Base-by-base conservation (phyloP, 306 rosid species). In the Dalbergia cultrata region DNA sequence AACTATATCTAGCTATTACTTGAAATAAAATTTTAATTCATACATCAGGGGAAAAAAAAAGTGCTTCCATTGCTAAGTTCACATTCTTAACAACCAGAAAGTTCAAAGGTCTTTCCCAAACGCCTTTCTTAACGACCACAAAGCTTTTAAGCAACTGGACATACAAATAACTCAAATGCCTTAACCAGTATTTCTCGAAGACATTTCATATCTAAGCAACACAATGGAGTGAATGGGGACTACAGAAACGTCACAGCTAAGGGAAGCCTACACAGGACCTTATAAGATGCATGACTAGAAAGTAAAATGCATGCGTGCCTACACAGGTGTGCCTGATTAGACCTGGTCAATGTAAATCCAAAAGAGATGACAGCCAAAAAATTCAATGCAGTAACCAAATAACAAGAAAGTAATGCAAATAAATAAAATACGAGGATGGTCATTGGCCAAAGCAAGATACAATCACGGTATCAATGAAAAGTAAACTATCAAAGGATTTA, bases 331-430 rank as follows among this genome's bases (percentile, higher is more conserved):
- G 74, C 26, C 72, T 62, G 10, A 37, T 54, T 41, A 65, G 21
- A 75, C 84, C 52, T 34, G 7, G 35, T 39, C 22, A 73, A 13
- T 57, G 67, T 37, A 56, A 34, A 44, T 49, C 68, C 54, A 62
- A 69, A 67, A 66, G 35, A 35, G n/a, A 56, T 66, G 50, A 54
- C 69, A 45, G 59, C 80, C 70, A 81, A 56, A 67, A 50, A n/a
- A 21, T 26, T 66, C 66, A 81, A 71, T 41, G 34, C 16, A 57
- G 34, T 34, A 13, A 12, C 56, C 19, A 73, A 13, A 58, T 13
- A 60, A 60, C 6, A 74, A 43, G n/a, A 74, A 59, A 73, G 43
- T 7, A 13, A 59, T 44, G 59, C 33, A 16, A 43, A 60, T 45
- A 45, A 44, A 14, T 11, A 10, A 47, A 47, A 47, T 47, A 47